These are phyloP conservation scores for Ligustrum vulgare DNA, from an alignment of 257 asterid species.

Conservation along the genomic window DNA sequence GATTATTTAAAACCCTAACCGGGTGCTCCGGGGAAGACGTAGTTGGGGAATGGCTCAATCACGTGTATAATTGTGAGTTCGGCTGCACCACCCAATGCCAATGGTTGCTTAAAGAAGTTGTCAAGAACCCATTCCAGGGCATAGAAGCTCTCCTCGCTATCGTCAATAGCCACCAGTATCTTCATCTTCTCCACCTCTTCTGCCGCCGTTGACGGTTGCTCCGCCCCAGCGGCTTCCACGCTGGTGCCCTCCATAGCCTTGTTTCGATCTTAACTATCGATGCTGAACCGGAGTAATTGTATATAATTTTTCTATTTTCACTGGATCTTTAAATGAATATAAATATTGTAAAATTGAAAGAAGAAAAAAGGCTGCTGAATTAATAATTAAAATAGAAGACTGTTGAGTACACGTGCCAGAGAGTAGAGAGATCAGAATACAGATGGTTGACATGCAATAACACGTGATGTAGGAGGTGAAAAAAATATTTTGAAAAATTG, in stretches of 20 bases:
- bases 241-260: neutral
- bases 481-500: no score
- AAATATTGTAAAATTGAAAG: no score
- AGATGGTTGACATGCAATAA: no score
- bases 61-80: constrained; percentile 34
- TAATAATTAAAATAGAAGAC: no score
- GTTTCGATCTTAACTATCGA: neutral
- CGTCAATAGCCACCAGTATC: constrained; percentile 40
- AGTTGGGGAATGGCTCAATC: constrained; percentile 39
- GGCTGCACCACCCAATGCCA: neutral
- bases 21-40: constrained; percentile 35
- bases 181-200: constrained; percentile 10
- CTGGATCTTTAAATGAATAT: no score
- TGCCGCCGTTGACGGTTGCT: neutral
- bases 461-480: no score
- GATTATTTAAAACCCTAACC: constrained; percentile 6
- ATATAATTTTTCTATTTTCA: no score
- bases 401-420: no score
- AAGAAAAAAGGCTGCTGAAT: no score
- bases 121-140: constrained; percentile 39
- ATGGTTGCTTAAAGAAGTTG: constrained; percentile 10
- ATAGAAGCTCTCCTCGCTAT: constrained; percentile 40
- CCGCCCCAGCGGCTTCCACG: neutral
- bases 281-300: neutral
- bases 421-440: no score